phyloP scores from a whole-genome alignment of 148 eudicot genomes.

The Simmondsia chinensis region DNA sequence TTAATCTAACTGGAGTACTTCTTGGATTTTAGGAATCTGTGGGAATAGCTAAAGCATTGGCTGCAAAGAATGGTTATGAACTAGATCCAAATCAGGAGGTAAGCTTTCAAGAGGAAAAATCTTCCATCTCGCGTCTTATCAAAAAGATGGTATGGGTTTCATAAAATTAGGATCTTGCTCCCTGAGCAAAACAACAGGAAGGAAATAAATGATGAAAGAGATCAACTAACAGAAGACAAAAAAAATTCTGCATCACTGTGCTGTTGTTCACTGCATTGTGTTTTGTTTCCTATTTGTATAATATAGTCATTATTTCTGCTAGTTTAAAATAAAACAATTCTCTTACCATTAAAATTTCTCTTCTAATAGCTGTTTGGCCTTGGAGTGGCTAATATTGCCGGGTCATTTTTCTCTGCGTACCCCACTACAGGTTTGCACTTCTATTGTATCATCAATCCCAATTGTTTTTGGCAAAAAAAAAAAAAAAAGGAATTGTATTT shows the following conservation, averaged over 20 bases:
- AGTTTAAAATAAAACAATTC: neutral
- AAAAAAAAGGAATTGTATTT: neutral
- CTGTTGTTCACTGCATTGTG: neutral
- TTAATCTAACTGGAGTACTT: constrained; percentile 2
- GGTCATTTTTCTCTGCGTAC: constrained; percentile 86
- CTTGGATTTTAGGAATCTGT: constrained; percentile 69
- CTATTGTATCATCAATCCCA: no score
- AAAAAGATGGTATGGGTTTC: no score
- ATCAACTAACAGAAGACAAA: neutral
- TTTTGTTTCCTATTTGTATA: neutral
- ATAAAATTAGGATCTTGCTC: no score
- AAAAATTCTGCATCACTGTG: neutral
- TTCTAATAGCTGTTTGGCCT: constrained; percentile 83
- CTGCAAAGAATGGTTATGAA: constrained; percentile 96
- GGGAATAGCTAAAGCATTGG: constrained; percentile 97
- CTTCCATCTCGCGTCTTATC: neutral
- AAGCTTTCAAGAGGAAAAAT: constrained; percentile 5
- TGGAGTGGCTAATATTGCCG: constrained; percentile 87
- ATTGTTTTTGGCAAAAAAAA: no score
- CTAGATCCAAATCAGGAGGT: constrained; percentile 99
- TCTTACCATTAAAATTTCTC: constrained; percentile 1
- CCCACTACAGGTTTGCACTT: constrained; percentile 98
- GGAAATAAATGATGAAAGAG: neutral
- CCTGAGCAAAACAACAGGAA: neutral
- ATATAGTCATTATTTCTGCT: neutral